Evolutionary conservation across 1,139 yeast genomes (phyloP), one percentile per base, ranked within the genome.

Genomic region (Entelexis paramagnoliae): DNA sequence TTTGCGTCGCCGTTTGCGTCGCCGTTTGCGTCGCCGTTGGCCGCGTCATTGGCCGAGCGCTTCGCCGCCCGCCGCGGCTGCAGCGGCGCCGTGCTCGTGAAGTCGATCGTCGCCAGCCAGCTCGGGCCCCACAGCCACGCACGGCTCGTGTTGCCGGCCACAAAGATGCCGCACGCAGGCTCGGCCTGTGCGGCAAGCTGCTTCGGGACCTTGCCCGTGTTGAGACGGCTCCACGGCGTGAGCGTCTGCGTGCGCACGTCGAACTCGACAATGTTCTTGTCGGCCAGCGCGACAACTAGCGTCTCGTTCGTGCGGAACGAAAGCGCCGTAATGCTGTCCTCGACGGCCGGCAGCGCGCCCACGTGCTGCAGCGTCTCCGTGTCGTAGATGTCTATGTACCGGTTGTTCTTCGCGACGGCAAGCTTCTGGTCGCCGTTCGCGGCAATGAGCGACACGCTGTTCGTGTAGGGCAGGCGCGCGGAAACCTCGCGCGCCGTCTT

Each of bases 121-220:
- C 78, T 77, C n/a, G 85, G 75, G 2, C 96, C 95, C 77, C 85
- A 88, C 20, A 88, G 67, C 96, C 96, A 89, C 28, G 83, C 71
- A 43, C 76, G 68, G 49, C 75, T 71, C 1, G 70, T 63, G 43
- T 66, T 62, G 2, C 59, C 51, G 48, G 72, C 75, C 24, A 60
- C 62, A 62, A 84, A 86, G 28, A 84, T 67, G 9, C 95, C 96
- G 58, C 79, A 75, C 52, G 95, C 83, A 61, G 82, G 81, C 57
- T 84, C 93, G 30, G 76, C 78, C 54, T 78, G 71, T 8, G 73
- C 67, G 32, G 75, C 66, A 57, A 84, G 79, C 58, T 80, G 80
- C 40, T 71, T 72, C 4, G 97, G 96, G 57, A 89, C 68, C 51
- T 77, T 73, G 52, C 83, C 93, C 22, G 87, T 76, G 66, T 87